Base-by-base conservation (phyloP, 805 yeast genomes). In the Blastobotrys peoriensis region DNA sequence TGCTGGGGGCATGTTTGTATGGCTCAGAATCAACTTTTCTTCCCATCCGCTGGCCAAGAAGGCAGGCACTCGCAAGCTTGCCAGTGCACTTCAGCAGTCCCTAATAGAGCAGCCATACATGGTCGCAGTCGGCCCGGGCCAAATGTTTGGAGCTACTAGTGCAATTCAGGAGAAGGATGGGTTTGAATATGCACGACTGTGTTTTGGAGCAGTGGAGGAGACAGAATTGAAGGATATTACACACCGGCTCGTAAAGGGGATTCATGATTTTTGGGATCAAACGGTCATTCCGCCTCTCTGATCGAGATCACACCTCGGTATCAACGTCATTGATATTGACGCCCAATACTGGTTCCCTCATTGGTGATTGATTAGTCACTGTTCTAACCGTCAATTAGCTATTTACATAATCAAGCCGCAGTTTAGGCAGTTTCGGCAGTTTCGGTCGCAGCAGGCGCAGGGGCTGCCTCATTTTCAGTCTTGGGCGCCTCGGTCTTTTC, bases 1-100 rank as follows among this genome's bases (percentile, higher is more conserved):
- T 5, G 68, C 66, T 3, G 78, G 76, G 2, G 78, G 76, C 38
- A 74, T 74, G 75, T 70, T 73, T 57, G 67, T 68, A 60, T 74
- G 76, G 56, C 58, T 71, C 48, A 69, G 68, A 51, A 62, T 77
- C 40, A 80, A 81, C 58, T 73, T 78, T 48, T 55, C 65, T 62
- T 51, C 53, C 42, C 79, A 74, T 62, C 78, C 78, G 10, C 30
- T 50, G 36, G 40, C 43, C 4, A 16, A 40, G n/a, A 15, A 40
- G 16, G 45, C 44, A 35, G 10, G 40, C 5, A 22, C 17, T 17
- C 33, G 34, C 9, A 50, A 50, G 28, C 44, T 52, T 23, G 33
- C 52, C 16, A 20, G 30, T 6, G 54, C 54, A 3, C 37, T 50
- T 25, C 50, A 44, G 47, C 28, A 43, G 10, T 40, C n/a, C 36